phyloP scores from a whole-genome alignment of 148 eudicot species.

The Amaranthus hypochondriacus region DNA sequence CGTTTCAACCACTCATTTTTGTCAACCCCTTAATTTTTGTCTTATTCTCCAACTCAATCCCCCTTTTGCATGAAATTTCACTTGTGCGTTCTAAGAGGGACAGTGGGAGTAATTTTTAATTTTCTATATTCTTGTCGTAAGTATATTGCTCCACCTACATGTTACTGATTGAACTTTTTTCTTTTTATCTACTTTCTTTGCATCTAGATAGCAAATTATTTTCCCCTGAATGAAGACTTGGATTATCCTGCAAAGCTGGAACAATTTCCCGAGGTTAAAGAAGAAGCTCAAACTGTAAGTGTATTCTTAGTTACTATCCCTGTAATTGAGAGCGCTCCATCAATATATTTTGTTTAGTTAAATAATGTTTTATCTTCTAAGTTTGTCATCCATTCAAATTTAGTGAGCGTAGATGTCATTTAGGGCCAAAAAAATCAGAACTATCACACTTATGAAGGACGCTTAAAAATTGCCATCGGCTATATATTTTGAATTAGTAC shows the following conservation, averaged over 20 bases:
- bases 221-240: constrained; percentile 82
- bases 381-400: not conserved
- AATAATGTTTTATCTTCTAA: not conserved
- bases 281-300: constrained; percentile 69
- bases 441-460: not conserved
- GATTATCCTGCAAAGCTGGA: constrained; percentile 90
- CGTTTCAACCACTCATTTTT: too few species aligned
- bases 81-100: too few species aligned
- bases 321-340: not conserved
- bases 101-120: too few species aligned
- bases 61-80: too few species aligned
- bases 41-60: too few species aligned
- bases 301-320: not conserved
- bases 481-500: not conserved
- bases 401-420: not conserved
- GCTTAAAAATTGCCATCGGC: not conserved
- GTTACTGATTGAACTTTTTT: constrained; percentile 8
- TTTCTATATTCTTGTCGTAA: not conserved
- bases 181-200: constrained; percentile 15
- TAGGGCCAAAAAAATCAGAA: not conserved
- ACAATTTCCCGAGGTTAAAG: constrained; percentile 47
- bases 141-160: not conserved
- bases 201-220: constrained; percentile 83
- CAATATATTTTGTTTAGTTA: not conserved
- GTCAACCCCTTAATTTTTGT: too few species aligned